Base-by-base conservation (phyloP, 2,329 filamentous ascomycete genomes). In the Beauveria sp. region DNA sequence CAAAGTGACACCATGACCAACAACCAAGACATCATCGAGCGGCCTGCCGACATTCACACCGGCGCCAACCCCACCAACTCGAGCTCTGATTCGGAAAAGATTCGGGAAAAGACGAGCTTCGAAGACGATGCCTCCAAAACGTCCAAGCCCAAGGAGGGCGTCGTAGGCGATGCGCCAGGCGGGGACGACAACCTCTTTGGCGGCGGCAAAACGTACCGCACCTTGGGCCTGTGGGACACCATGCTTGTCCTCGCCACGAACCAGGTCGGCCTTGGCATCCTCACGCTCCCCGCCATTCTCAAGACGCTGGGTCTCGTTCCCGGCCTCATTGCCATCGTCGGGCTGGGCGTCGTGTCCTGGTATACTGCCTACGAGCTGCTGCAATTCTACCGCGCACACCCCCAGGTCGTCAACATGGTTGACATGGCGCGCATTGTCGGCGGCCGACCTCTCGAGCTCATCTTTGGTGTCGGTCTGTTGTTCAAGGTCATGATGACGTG, bases 401-500 rank as follows among this genome's bases (percentile, higher is more conserved):
- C 86, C 0, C 83, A 89, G 70, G 81, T 88, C 61, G 80, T 86
- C 65, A 87, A 90, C 73, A 84, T 90, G 8, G 89, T 86, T 66
- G 87, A 90, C 67, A 84, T 90, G 82, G 79, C 81, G 79, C 68
- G 79, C 76, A 67, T 83, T 73, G 67, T 83, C 75, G 76, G 72
- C 1, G 70, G 71, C 2, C 65, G 65, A 1, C 60, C 65, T 3
- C 64, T 73, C 16, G 70, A 69, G 30, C 63, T 69, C 22, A 28
- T 66, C 1, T 62, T 69, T 9, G 71, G 85, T 2, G 73, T 85
- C 66, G 88, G 88, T 78, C 87, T 90, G 70, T 70, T 90, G 14
- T 70, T 90, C 65, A 89, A 90, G 76, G 88, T 90, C 69, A 88
- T 84, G 55, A 87, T 88, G 73, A 89, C 89, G 61, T 81, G 84